Evolutionary conservation across 1,139 yeast species (phyloP).

Genomic region (Geotrichum siamense): DNA sequence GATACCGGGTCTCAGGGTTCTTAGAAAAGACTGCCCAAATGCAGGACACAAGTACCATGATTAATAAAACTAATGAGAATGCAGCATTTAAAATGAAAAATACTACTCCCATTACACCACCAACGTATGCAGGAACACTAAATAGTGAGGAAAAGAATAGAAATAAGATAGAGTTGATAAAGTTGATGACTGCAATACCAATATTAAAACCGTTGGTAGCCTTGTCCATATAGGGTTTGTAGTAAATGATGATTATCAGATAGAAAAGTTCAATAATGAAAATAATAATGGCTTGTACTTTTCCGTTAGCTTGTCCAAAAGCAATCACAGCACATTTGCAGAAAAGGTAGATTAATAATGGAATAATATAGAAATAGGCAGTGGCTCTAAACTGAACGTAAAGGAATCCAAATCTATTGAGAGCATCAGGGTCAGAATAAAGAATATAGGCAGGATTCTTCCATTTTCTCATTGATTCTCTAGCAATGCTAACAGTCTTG

Average conservation of each 20-base stretch:
- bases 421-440: constrained; percentile 70
- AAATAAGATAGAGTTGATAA: constrained; percentile 77
- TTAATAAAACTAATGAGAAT: constrained; percentile 72
- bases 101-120: constrained; percentile 87
- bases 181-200: constrained; percentile 65
- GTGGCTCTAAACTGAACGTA: constrained; percentile 86
- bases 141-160: constrained; percentile 83
- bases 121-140: constrained; percentile 78
- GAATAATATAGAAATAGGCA: constrained; percentile 68
- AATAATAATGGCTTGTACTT: constrained; percentile 70
- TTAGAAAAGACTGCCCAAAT: constrained; percentile 74
- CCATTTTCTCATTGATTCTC: constrained; percentile 59
- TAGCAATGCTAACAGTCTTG: constrained; percentile 63
- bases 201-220: constrained; percentile 89
- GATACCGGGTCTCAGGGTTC: constrained; percentile 91
- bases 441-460: constrained; percentile 87
- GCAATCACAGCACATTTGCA: constrained; percentile 80
- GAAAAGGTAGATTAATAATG: constrained; percentile 56
- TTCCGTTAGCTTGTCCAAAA: constrained; percentile 71
- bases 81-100: constrained; percentile 84
- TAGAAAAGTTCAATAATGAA: constrained; percentile 69
- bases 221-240: constrained; percentile 87
- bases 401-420: constrained; percentile 84
- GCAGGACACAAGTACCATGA: constrained; percentile 72
- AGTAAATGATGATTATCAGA: constrained; percentile 56